A percentile compares a stretch with the other conserved stretches of the same genome.
These are phyloP conservation scores for Calonectria pseudoreteaudii DNA, from an alignment of 2,329 filamentous ascomycete species.

Conservation along the genomic window DNA sequence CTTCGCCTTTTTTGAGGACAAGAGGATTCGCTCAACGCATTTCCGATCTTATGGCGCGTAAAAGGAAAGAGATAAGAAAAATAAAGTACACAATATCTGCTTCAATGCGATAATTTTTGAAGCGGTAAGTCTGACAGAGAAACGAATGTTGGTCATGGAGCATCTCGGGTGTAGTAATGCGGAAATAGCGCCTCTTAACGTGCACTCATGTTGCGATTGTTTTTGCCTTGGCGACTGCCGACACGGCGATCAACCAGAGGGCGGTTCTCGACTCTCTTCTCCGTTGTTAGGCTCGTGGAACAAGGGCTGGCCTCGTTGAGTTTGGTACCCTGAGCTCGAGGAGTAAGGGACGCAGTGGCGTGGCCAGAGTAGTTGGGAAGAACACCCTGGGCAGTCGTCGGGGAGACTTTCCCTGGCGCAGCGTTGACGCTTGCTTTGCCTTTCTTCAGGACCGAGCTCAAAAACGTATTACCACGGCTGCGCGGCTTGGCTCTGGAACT, in stretches of 20 bases:
- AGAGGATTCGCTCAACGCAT: neutral
- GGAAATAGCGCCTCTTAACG: constrained; percentile 23
- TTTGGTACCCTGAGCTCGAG: constrained; percentile 46
- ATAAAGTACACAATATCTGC: constrained; percentile 17
- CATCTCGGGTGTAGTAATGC: neutral
- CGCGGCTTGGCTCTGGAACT: constrained; percentile 48
- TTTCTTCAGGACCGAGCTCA: constrained; percentile 64
- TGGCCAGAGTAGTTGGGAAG: constrained; percentile 65
- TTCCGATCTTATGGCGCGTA: neutral
- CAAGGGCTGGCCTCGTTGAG: constrained; percentile 36
- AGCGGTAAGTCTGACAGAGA: constrained; percentile 48
- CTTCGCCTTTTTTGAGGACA: neutral
- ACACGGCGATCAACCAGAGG: constrained; percentile 47
- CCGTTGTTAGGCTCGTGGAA: constrained; percentile 35
- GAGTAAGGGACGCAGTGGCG: constrained; percentile 62
- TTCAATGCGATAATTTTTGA: constrained; percentile 37
- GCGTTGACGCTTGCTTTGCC: constrained; percentile 61
- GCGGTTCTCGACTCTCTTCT: constrained; percentile 59
- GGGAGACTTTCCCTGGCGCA: constrained; percentile 62
- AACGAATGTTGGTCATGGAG: constrained; percentile 43
- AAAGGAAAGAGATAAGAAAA: constrained; percentile 22
- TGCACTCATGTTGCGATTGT: constrained; percentile 25
- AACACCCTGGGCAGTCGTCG: constrained; percentile 65
- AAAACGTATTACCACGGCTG: constrained; percentile 55
- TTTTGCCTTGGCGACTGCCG: constrained; percentile 30